Evolutionary conservation across 352 stramenopile genomes (phyloP), one percentile per base, ranked within the genome.

Genomic region (Phytophthora brassicae): DNA sequence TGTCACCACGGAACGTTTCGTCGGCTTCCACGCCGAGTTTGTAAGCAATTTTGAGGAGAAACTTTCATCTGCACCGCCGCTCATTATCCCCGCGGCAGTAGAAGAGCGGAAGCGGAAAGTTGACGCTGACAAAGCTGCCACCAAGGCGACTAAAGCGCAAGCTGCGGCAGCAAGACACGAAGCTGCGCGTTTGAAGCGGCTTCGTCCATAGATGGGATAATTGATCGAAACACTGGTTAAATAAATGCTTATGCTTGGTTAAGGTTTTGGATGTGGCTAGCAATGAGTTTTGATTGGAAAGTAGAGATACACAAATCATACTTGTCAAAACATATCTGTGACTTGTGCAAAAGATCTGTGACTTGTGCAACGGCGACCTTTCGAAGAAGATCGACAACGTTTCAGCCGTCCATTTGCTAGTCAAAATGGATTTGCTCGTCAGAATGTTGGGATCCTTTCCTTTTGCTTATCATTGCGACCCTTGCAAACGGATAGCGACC

Each of bases 31-130:
- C 14, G 47, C 69, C 22, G 42, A 43, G 16, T 93, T 93, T 51
- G 23, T 49, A 13, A 56, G 43, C 29, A 74, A 70, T 20, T 90
- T 86, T 61, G 64, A 74, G 11, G 80, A 82, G 57, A 73, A 68
- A 7, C 43, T 43, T 24, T 89, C 78, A 3, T 66, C 59, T 45
- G 77, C 79, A 4, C 68, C 72, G 44, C 67, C 72, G 17, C 64
- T 88, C 28, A 63, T 74, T 20, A 68, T 87, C 22, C 77, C 79
- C 17, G 54, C 85, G 19, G 72, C 81, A 19, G 77, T 90, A 48
- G 56, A 65, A 35, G 77, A 88, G 56, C 80, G 79, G 24, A 80
- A 84, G 53, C 75, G 81, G 38, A 75, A 83, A 53, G 67, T 77
- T 23, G 73, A 85, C 23, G 66, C 60, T 4, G 77, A 86, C 28